Evolutionary conservation across 495 filamentous ascomycete genomes (phyloP), one percentile per base, ranked within the genome.

Genomic region (Viridothelium virens): DNA sequence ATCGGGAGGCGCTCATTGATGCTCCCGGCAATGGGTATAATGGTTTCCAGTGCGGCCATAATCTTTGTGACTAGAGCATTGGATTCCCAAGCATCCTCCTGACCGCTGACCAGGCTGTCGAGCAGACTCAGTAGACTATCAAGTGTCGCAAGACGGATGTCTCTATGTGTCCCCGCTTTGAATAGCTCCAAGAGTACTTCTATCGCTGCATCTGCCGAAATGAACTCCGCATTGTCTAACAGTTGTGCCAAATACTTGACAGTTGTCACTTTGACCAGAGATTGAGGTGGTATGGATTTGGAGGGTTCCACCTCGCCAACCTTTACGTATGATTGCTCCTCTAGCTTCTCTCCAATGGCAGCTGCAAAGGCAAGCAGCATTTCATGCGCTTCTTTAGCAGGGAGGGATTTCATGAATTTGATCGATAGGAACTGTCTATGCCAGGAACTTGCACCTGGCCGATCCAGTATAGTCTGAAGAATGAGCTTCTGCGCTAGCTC

Each of bases 161-260:
- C 77, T 31, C 70, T 63, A 66, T 80, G 77, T 3, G 70, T 64
- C 7, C 72, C 70, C 34, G 67, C 69, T 44, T 72, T 63, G 5
- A 76, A 70, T 7, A 80, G 67, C 16, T 67, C 56, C 1, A 61
- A 37, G 14, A 80, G 69, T 1, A 76, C 65, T 9, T 70, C 66
- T 14, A 72, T 65, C 12, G 76, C 65, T 33, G 70, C 68, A 3
- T 70, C 34, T 37, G 68, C 62, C 10, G 75, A 70, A 14, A 78
- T 68, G 61, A 74, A 78, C 4, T 71, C 67, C 3, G 74, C 68
- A 14, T 74, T 68, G n/a, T 72, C 66, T 10, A 80, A 69, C 0
- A 78, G 67, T 65, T 78, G 73, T 0, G 77, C 74, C 4, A 79
- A 67, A 69, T 77, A 76, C 62, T 79, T 77, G 53, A 80, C 72